phyloP scores from a whole-genome alignment of 805 yeast genomes.

The Brettanomyces custersianus region DNA sequence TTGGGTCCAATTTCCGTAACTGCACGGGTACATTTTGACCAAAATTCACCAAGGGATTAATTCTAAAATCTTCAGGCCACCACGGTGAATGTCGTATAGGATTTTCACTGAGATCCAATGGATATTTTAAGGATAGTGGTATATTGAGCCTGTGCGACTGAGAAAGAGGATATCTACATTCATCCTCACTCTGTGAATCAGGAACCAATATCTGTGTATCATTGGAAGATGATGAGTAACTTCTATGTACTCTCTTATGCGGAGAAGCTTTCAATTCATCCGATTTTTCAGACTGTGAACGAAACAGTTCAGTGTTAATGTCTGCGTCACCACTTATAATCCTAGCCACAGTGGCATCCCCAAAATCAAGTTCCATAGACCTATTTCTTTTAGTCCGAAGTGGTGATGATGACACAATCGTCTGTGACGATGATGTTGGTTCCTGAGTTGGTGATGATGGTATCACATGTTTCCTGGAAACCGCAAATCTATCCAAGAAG shows the following conservation, averaged over 20 bases:
- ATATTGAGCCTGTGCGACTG: too few species aligned
- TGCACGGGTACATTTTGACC: constrained; percentile 14
- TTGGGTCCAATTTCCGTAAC: constrained; percentile 12
- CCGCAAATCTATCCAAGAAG: neutral
- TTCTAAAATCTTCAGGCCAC: constrained; percentile 29
- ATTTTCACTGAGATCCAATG: constrained; percentile 19
- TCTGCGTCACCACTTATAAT: constrained; percentile 2
- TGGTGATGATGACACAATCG: constrained; percentile 2
- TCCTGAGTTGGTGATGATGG: neutral
- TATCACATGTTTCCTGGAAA: neutral
- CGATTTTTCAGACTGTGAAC: neutral
- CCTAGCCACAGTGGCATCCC: neutral
- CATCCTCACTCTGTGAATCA: neutral
- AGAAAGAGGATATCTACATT: neutral
- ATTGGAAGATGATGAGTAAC: too few species aligned
- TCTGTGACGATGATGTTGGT: neutral
- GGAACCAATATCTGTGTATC: neutral
- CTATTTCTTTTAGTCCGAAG: neutral
- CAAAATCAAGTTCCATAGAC: constrained; percentile 2
- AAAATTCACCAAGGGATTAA: constrained; percentile 20
- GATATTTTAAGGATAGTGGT: neutral
- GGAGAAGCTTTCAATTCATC: neutral
- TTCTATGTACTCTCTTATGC: too few species aligned
- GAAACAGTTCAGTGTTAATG: too few species aligned
- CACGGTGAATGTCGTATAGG: constrained; percentile 21